Evolutionary conservation across 2,329 filamentous ascomycete genomes (phyloP), one percentile per base, ranked within the genome.

Genomic region (Arthrobotrys sphaeroides): DNA sequence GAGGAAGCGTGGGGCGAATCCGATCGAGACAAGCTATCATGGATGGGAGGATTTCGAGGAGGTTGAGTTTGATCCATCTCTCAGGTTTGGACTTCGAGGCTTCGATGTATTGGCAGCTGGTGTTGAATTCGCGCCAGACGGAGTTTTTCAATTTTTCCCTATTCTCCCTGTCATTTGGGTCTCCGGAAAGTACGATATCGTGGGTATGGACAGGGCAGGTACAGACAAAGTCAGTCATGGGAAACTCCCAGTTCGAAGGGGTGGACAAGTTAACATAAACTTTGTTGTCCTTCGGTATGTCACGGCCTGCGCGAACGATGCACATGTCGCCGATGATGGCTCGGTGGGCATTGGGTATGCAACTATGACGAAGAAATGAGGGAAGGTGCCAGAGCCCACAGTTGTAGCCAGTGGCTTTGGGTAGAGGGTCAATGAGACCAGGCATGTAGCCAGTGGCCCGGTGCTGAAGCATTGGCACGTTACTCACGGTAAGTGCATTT

Each of bases 281-380:
- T 26, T 75, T 75, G n/a, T 64, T 69, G 20, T 67, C 64, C 22
- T 64, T 62, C 1, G 72, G 72, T 2, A 75, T 64, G 16, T 75
- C 72, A 9, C 64, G 20, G 12, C 72, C 72, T 1, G 72, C 72
- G 28, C 72, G 72, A 22, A 75, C 36, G 22, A 75, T 60, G 13
- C 59, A 28, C 64, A 75, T 75, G 16, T 75, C 72, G 2, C 72
- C 72, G 16, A 75, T 49, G 47, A 69, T 49, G 16, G 72, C 28
- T 2, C 72, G 64, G 31, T 75, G 72, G 5, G 72, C 72, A 26
- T 75, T 75, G 2, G 72, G 57, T 3, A 75, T 18, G 20, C 72
- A 75, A 20, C 72, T 75, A 33, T 69, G 64, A 13, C 72, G 72
- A 9, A 75, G 57, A 45, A 69, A 75, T 2, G 72, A 75, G 7